Evolutionary conservation across 148 eudicot species (phyloP), one percentile per base, ranked within the genome.

Genomic region (Nepenthes mirabilis): DNA sequence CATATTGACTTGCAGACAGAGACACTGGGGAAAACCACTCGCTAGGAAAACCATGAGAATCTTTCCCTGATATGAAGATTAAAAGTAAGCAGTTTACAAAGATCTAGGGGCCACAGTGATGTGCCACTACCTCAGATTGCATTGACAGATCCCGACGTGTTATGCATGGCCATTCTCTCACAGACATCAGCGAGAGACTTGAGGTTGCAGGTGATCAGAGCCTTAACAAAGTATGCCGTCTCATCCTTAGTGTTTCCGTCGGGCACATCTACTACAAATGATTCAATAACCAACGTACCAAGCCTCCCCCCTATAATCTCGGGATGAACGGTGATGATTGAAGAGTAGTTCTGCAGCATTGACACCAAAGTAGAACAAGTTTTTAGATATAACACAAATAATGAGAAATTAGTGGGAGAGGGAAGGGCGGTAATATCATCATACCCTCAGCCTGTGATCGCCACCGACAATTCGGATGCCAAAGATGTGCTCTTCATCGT

Each of bases 231-330:
- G 75, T 68, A 83, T 72, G 83, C 80, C 32, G 93, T 86, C 36
- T 86, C 93, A 11, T 85, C 91, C 48, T 63, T 75, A 14, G 93
- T 85, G 74, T 85, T 85, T 2, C 93, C 86, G 2, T 83, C 70
- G 1, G 88, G 88, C 43, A 86, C 86, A 45, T 86, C 93, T 34
- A 86, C 93, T 9, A 83, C 80, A 61, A 80, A 86, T 45, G 93
- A 83, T 63, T 86, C 93, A 2, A 83, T 77, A 33, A 86, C 93
- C 34, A 77, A 33, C 3, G 93, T 86, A 37, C 88, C 88, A 14
- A 53, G 68, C 67, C 70, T 72, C 40, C 86, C 88, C 36, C 83
- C 79, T 43, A 79, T 66, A 23, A 71, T 65, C 65, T 86, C 86
- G 1, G 93, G 86, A 59, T 86, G 88, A 61, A 83, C 88, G 7